These are phyloP conservation scores for Hypoxylon cercidicola DNA, from an alignment of 495 filamentous ascomycete species.

Conservation along the genomic window DNA sequence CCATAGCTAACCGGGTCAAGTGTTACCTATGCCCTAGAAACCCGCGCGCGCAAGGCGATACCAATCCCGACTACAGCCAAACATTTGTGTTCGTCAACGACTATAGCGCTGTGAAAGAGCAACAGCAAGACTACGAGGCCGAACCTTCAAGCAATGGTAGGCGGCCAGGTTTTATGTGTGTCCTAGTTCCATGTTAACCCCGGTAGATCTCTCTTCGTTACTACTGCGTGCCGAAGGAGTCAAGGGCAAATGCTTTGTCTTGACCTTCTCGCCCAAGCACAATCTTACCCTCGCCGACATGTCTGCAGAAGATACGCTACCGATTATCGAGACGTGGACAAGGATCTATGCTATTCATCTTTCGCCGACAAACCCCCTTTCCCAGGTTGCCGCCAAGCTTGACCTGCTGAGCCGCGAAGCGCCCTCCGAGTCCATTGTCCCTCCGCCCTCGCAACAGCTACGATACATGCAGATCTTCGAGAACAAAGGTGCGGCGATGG, in stretches of 20 bases:
- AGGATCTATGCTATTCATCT: slow-evolving; percentile 86
- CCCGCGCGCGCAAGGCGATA: slow-evolving; percentile 86
- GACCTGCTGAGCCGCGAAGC: slow-evolving; percentile 51
- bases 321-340: slow-evolving; percentile 86
- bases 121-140: slow-evolving; percentile 69
- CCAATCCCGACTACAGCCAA: slow-evolving; percentile 84
- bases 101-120: slow-evolving; percentile 95
- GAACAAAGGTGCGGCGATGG: slow-evolving; percentile 98
- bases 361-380: slow-evolving; percentile 75
- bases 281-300: slow-evolving; percentile 93
- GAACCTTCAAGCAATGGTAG: slow-evolving; percentile 48
- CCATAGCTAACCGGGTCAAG: slow-evolving; percentile 43
- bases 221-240: slow-evolving; percentile 87
- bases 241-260: slow-evolving; percentile 96
- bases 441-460: slow-evolving; percentile 77
- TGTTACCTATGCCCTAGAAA: slow-evolving; percentile 99
- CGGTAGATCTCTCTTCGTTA: slow-evolving; percentile 72
- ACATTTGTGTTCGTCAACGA: slow-evolving; percentile 98
- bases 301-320: slow-evolving; percentile 71
- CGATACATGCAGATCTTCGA: slow-evolving; percentile 99
- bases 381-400: slow-evolving; percentile 46
- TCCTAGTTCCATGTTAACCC: slow-evolving; percentile 19
- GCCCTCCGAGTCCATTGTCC: slow-evolving; percentile 52
- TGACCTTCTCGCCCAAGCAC: slow-evolving; percentile 91
- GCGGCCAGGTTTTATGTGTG: neutral